Evolutionary conservation across 176 grass and related monocot genomes (phyloP), one percentile per base, ranked within the genome.

Genomic region (Ampelocalamus luodianensis): DNA sequence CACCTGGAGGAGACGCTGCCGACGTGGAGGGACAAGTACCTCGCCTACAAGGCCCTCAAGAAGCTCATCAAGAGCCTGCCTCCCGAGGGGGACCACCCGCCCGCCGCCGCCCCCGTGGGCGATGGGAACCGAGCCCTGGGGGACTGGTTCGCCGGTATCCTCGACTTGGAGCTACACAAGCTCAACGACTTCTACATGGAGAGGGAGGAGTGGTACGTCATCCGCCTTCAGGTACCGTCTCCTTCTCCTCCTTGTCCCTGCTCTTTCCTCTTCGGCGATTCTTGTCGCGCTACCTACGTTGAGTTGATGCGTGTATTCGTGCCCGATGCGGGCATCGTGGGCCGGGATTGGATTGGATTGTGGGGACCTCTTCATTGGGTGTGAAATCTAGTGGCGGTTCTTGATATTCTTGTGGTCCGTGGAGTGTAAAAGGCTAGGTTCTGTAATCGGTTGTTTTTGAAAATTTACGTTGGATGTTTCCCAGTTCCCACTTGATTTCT

Each of bases 101-200:
- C 22, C 27, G 4, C 70, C 29, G 0, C 56, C 29, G 0, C 56
- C 16, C 29, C 46, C 34, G 50, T 11, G 32, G 85, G 66, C 3
- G 65, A 56, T 22, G 84, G 59, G 70, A 73, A 70, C 79, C 65
- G 68, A 12, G 82, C 34, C 11, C 90, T 93, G 20, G 89, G 92
- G 48, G 82, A 92, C 85, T 92, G 89, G 89, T 98, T 98, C 83
- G 87, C 94, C 49, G 36, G 90, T 10, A 70, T 95, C 84, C 90
- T 98, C 68, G 86, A 98, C 71, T 71, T 90, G 59, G 96, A 98
- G 88, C 89, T 98, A 12, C 81, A 95, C 27, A 98, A 95, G 86
- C 86, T 95, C 79, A 98, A 98, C 82, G 96, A 98, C 53, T 95
- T 98, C 89, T 98, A 94, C 82, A 92, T 98, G 38, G 96, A 98